Percentiles rank a stretch among this genome's conserved stretches.
phyloP scores from a whole-genome alignment of 768 basidiomycete genomes.

The Rhodocollybia butyracea region DNA sequence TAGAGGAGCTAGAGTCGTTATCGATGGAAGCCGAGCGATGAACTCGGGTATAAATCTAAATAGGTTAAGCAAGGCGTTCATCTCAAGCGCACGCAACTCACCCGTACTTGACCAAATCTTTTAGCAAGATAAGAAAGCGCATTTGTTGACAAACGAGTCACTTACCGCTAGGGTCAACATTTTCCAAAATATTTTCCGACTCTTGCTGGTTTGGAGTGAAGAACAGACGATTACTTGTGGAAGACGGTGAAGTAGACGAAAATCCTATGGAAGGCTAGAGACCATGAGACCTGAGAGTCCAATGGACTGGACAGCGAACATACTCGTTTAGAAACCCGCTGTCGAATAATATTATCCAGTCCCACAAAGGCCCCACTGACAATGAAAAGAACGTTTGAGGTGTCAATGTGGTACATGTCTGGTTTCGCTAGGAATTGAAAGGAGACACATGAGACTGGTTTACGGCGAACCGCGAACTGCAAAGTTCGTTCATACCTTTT shows the following conservation, averaged over 20 bases:
- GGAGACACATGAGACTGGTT: no score
- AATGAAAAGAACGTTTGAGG: constrained; percentile 91
- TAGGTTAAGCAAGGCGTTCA: constrained; percentile 2
- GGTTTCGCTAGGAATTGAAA: constrained; percentile 44
- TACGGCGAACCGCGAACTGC: no score
- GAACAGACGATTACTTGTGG: constrained; percentile 46
- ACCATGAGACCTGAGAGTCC: constrained; percentile 1
- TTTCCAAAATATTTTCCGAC: constrained; percentile 55
- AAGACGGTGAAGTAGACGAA: constrained; percentile 44
- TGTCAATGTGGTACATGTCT: constrained; percentile 77
- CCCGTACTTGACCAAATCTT: constrained; percentile 86
- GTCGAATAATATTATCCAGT: constrained; percentile 76
- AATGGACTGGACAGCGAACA: constrained; percentile 26
- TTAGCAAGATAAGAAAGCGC: neutral
- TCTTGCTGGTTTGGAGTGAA: constrained; percentile 71
- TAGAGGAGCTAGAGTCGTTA: constrained; percentile 79
- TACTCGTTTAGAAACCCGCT: constrained; percentile 82
- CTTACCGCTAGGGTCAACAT: constrained; percentile 67
- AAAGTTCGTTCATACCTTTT: constrained; percentile 58
- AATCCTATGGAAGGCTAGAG: constrained; percentile 85
- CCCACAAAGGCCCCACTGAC: constrained; percentile 95
- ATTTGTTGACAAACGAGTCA: neutral
- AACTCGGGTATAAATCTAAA: constrained; percentile 92
- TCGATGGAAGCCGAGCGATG: constrained; percentile 88
- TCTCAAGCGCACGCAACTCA: constrained; percentile 22